A percentile compares a stretch with the other conserved stretches of the same genome.
phyloP scores from a whole-genome alignment of 2,329 filamentous ascomycete genomes.

The Diaporthe amygdali region DNA sequence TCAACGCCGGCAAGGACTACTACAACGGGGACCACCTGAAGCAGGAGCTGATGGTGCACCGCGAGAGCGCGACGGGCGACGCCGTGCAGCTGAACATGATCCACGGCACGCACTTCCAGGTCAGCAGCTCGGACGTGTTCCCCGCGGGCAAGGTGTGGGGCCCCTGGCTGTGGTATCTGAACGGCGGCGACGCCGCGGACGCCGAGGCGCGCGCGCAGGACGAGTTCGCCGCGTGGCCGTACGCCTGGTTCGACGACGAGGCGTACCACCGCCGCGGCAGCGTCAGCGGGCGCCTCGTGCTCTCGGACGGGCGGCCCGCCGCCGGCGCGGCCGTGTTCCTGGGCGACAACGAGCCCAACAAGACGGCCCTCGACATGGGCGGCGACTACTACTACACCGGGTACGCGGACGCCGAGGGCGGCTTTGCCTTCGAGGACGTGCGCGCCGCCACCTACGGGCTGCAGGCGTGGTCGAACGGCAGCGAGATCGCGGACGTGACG shows the following conservation, averaged over 20 bases:
- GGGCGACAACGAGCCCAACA: slow-evolving; percentile 49
- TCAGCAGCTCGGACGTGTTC: slow-evolving; percentile 40
- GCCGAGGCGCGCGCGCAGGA: slow-evolving; percentile 41
- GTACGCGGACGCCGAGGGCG: slow-evolving; percentile 47
- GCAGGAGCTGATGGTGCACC: slow-evolving; percentile 57
- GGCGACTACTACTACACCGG: slow-evolving; percentile 54
- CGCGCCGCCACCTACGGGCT: slow-evolving; percentile 50
- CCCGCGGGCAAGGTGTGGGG: slow-evolving; percentile 46
- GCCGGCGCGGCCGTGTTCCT: slow-evolving; percentile 53
- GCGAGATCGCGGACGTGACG: slow-evolving; percentile 46
- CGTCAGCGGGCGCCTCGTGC: slow-evolving; percentile 46
- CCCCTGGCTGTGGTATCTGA: slow-evolving; percentile 50
- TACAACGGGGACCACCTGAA: slow-evolving; percentile 58
- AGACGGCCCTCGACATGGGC: slow-evolving; percentile 52
- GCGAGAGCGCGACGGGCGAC: slow-evolving; percentile 54
- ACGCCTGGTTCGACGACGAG: slow-evolving; percentile 51
- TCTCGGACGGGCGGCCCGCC: slow-evolving; percentile 54
- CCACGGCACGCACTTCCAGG: slow-evolving; percentile 54
- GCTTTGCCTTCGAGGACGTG: slow-evolving; percentile 49
- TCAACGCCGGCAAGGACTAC: slow-evolving; percentile 55
- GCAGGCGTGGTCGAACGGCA: slow-evolving; percentile 55
- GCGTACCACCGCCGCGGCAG: slow-evolving; percentile 53
- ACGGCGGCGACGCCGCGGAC: slow-evolving; percentile 50
- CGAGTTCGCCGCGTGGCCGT: slow-evolving; percentile 52
- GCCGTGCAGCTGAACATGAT: slow-evolving; percentile 60